Evolutionary conservation across 208 protist species (phyloP).

Genomic region (Trypanosomatidae sp.): DNA sequence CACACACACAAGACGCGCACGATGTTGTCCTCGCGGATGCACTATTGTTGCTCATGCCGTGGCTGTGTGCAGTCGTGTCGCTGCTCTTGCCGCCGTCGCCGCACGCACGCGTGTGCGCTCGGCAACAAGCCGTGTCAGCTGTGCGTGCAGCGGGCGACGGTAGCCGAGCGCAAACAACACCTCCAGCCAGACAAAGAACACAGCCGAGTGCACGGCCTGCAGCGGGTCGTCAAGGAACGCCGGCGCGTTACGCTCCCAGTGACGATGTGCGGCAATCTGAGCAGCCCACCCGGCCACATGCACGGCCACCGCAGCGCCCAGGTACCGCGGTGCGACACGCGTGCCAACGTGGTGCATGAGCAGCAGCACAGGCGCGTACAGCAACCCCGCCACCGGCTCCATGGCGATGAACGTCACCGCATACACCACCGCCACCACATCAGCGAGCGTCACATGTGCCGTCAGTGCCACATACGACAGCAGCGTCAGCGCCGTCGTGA

Average conservation of each 20-base stretch:
- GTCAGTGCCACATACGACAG: slow-evolving; percentile 16
- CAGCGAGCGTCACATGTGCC: slow-evolving; percentile 19
- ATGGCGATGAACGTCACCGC: slow-evolving; percentile 38
- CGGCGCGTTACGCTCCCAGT: slow-evolving; percentile 29
- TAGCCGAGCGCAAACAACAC: slow-evolving; percentile 69
- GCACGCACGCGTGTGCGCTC: slow-evolving; percentile 6
- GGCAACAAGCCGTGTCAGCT: slow-evolving; percentile 24
- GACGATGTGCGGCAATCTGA: slow-evolving; percentile 58
- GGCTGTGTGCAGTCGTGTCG: neutral
- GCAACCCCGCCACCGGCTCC: slow-evolving; percentile 33
- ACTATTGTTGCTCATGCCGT: slow-evolving; percentile 2
- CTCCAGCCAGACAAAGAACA: slow-evolving; percentile 66
- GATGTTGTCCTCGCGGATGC: too few species aligned
- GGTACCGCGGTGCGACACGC: slow-evolving; percentile 9
- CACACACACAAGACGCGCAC: too few species aligned
- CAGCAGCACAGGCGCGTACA: slow-evolving; percentile 27
- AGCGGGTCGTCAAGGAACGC: slow-evolving; percentile 64
- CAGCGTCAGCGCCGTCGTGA: slow-evolving; percentile 41
- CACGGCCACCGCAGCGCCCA: slow-evolving; percentile 13
- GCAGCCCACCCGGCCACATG: slow-evolving; percentile 25
- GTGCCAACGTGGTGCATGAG: slow-evolving; percentile 21
- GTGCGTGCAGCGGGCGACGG: slow-evolving; percentile 18
- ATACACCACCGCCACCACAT: slow-evolving; percentile 28
- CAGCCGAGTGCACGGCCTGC: slow-evolving; percentile 45
- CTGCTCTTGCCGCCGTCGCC: neutral